phyloP scores from a whole-genome alignment of 2,329 filamentous ascomycete species.

The Madurella fahalii region DNA sequence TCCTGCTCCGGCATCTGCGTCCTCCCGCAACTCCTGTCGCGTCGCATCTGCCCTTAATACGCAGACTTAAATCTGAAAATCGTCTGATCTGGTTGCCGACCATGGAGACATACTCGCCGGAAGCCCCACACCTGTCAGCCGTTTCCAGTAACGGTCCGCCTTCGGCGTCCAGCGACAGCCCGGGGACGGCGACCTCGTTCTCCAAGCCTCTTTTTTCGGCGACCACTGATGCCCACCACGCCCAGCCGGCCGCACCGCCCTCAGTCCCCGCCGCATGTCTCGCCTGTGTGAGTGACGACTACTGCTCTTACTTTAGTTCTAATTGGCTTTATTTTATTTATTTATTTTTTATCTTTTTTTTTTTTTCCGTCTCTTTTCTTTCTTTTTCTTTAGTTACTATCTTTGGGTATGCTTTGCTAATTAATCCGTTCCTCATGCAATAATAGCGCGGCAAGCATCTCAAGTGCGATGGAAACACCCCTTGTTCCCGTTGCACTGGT shows the following conservation, averaged over 20 bases:
- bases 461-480: slow-evolving; percentile 68
- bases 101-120: slow-evolving; percentile 26
- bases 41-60: neutral
- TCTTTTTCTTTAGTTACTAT: slow-evolving; percentile 12
- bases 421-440: slow-evolving; percentile 7
- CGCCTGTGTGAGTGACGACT: slow-evolving; percentile 44
- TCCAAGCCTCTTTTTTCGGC: slow-evolving; percentile 20
- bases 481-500: slow-evolving; percentile 63
- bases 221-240: slow-evolving; percentile 22
- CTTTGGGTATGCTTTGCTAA: slow-evolving; percentile 1
- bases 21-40: neutral
- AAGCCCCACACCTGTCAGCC: slow-evolving; percentile 24
- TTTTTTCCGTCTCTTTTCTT: neutral
- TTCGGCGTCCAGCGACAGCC: slow-evolving; percentile 26
- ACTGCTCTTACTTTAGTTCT: neutral
- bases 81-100: slow-evolving; percentile 23
- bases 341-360: slow-evolving; percentile 11
- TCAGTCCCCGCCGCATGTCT: slow-evolving; percentile 49
- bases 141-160: slow-evolving; percentile 26
- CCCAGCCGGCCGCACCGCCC: slow-evolving; percentile 18
- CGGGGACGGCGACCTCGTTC: slow-evolving; percentile 26
- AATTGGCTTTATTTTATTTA: slow-evolving; percentile 13
- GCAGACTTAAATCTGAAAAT: slow-evolving; percentile 3
- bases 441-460: slow-evolving; percentile 61
- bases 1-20: neutral